A percentile compares a stretch with the other conserved stretches of the same genome.
Evolutionary conservation across 1,139 yeast species (phyloP).

Genomic region (Casaregolazyma suthepensis): DNA sequence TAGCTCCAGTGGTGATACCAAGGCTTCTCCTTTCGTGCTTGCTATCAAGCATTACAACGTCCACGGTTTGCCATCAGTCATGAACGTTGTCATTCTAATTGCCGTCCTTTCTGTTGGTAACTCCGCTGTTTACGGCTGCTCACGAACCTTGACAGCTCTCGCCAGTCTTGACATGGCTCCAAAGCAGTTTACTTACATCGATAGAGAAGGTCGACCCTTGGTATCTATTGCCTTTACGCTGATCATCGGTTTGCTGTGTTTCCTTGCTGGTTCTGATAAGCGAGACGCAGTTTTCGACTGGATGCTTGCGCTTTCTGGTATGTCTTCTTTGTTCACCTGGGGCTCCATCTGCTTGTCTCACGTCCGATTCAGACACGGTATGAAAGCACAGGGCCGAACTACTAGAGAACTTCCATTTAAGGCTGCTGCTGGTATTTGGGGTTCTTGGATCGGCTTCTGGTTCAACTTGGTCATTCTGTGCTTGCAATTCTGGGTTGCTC

Average conservation of each 20-base stretch:
- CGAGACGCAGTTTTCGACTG: constrained; percentile 67
- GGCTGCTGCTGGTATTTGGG: constrained; percentile 65
- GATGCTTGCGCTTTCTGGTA: constrained; percentile 74
- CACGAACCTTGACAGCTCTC: constrained; percentile 74
- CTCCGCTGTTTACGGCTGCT: constrained; percentile 69
- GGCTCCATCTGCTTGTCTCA: constrained; percentile 67
- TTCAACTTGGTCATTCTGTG: constrained; percentile 45
- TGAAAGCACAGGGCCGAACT: constrained; percentile 57
- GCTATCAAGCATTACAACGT: constrained; percentile 55
- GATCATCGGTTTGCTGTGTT: constrained; percentile 60
- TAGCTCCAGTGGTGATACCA: constrained; percentile 47
- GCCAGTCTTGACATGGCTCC: constrained; percentile 81
- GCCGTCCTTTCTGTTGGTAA: constrained; percentile 68
- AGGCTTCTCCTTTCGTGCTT: constrained; percentile 69
- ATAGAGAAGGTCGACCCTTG: constrained; percentile 67
- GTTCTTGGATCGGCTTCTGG: constrained; percentile 67
- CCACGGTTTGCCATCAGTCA: constrained; percentile 55
- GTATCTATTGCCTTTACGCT: constrained; percentile 55
- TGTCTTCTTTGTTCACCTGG: constrained; percentile 79
- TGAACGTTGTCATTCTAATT: constrained; percentile 65
- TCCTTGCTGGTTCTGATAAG: constrained; percentile 61
- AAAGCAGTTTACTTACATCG: constrained; percentile 61
- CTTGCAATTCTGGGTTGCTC: constrained; percentile 78
- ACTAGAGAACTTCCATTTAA: constrained; percentile 61
- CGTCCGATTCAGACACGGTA: constrained; percentile 71